Evolutionary conservation across 768 basidiomycete species (phyloP).

Genomic region (Leccinum fibrillosum): DNA sequence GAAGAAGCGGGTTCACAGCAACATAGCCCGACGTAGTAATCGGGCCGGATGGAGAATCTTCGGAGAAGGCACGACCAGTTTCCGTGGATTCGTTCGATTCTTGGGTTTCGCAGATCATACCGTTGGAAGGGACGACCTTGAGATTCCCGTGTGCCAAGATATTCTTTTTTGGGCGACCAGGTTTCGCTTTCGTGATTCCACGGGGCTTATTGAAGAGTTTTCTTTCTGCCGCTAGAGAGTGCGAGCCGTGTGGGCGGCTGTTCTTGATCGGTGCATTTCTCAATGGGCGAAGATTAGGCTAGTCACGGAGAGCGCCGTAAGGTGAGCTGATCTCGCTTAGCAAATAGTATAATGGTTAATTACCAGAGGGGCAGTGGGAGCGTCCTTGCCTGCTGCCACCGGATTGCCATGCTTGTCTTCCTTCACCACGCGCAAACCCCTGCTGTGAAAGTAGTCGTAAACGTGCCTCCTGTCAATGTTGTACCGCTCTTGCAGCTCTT

Average conservation of each 20-base stretch:
- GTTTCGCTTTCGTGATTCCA: constrained; percentile 31
- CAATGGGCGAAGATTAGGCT: constrained; percentile 33
- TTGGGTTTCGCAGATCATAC: constrained; percentile 7
- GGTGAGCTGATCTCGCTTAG: constrained; percentile 6
- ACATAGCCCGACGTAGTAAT: constrained; percentile 11
- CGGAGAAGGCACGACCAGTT: constrained; percentile 3
- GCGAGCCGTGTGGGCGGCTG: constrained; percentile 17
- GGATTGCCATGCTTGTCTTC: constrained; percentile 60
- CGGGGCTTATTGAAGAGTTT: constrained; percentile 21
- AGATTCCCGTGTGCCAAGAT: not conserved
- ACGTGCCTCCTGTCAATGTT: constrained; percentile 70
- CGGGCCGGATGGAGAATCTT: constrained; percentile 5
- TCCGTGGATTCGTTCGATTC: constrained; percentile 9
- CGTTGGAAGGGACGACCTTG: constrained; percentile 1
- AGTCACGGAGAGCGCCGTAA: constrained; percentile 2
- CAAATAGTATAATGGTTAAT: not conserved
- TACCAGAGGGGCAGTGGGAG: constrained; percentile 21
- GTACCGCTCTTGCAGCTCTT: constrained; percentile 68
- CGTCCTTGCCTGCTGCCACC: constrained; percentile 24
- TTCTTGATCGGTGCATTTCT: constrained; percentile 25
- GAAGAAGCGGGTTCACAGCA: constrained; percentile 29
- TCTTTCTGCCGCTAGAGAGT: constrained; percentile 12
- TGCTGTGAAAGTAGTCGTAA: constrained; percentile 75
- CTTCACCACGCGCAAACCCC: constrained; percentile 59
- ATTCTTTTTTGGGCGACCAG: constrained; percentile 28